Conservation (phyloP, 768 basidiomycete species). For the Tephrocybe sp. region DNA sequence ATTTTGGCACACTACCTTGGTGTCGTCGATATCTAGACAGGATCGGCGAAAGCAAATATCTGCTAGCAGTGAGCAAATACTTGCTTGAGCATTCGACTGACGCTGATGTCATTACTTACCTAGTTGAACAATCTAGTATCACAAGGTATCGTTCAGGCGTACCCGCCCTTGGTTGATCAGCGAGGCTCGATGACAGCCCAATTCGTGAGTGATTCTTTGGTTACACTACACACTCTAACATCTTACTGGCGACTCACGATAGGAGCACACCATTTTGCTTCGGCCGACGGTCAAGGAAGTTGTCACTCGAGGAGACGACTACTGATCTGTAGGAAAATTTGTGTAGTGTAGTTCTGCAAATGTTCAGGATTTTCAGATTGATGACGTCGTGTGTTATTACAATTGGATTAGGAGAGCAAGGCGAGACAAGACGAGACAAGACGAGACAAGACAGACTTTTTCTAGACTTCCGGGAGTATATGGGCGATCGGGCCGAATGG, state of each 20-base stretch:
- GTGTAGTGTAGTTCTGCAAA: not conserved
- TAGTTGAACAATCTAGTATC: conserved; percentile 89
- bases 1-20: conserved; percentile 95
- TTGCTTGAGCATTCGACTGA: not conserved
- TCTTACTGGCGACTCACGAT: conserved; percentile 7
- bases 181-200: conserved; percentile 92
- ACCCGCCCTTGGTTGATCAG: conserved; percentile 89
- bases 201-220: conserved; percentile 52
- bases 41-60: conserved; percentile 87
- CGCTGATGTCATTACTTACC: conserved; percentile 4
- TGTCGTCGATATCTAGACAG: conserved; percentile 95
- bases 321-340: conserved; percentile 42
- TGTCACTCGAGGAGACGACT: conserved; percentile 83
- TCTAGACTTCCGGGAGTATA: not conserved
- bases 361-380: not conserved
- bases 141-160: conserved; percentile 87
- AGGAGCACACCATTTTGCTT: conserved; percentile 86
- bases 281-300: conserved; percentile 86
- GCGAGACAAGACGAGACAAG: not conserved
- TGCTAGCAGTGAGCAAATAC: conserved; percentile 71
- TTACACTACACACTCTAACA: conserved; percentile 1
- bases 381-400: not conserved
- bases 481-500: conserved; percentile 8
- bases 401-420: conserved; percentile 4
- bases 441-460: not conserved